Percentiles rank a stretch among this genome's conserved stretches.
Evolutionary conservation across 1,139 yeast species (phyloP).

Genomic region (Pichiaceae sp.): DNA sequence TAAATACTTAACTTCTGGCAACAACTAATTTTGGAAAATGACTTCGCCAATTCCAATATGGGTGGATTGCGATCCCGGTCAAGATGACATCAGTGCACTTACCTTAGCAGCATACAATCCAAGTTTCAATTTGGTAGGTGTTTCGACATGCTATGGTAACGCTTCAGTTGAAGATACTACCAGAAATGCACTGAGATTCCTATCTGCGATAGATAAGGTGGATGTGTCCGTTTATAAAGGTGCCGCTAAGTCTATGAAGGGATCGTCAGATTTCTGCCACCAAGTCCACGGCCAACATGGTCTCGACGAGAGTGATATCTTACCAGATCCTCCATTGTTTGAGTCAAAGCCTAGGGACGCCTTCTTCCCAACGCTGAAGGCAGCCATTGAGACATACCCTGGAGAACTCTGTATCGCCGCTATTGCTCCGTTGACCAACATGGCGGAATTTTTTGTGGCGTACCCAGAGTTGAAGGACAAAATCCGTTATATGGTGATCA

Average conservation of each 20-base stretch:
- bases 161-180: conserved; percentile 63
- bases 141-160: conserved; percentile 80
- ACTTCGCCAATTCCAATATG: conserved; percentile 46
- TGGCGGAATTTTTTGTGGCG: conserved; percentile 41
- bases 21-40: too few relatives aligned
- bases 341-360: conserved; percentile 27
- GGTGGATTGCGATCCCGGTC: conserved; percentile 95
- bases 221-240: conserved; percentile 66
- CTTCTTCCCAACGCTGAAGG: conserved; percentile 51
- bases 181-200: conserved; percentile 55
- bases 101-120: conserved; percentile 55
- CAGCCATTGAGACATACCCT: conserved; percentile 34
- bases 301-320: conserved; percentile 58
- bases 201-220: conserved; percentile 46
- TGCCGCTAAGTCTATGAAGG: conserved; percentile 42
- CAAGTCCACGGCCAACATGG: conserved; percentile 72
- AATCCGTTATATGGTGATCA: conserved; percentile 48
- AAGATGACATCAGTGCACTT: conserved; percentile 80
- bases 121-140: conserved; percentile 53
- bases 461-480: conserved; percentile 43
- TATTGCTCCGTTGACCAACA: conserved; percentile 69
- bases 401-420: conserved; percentile 51
- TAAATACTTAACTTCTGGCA: too few relatives aligned
- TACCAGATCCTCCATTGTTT: conserved; percentile 37
- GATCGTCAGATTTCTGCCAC: conserved; percentile 18